phyloP scores from a whole-genome alignment of 352 stramenopile genomes.

The Phytophthora ohioensis region DNA sequence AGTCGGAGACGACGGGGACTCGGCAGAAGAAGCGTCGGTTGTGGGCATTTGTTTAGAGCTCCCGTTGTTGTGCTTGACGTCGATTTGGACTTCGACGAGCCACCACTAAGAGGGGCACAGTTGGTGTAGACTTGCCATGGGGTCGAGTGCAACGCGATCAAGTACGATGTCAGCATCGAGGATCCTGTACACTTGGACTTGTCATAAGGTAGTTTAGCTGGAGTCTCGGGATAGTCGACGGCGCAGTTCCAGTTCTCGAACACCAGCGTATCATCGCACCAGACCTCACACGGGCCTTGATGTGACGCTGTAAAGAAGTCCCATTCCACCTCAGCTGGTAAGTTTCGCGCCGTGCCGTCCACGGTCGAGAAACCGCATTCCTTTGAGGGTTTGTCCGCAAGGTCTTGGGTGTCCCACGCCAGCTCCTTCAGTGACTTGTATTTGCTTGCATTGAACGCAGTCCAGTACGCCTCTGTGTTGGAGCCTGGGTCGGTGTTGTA shows the following conservation, averaged over 20 bases:
- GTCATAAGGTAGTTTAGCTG: conserved; percentile 53
- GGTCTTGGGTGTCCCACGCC: conserved; percentile 30
- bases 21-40: not conserved
- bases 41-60: not conserved
- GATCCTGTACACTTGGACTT: conserved; percentile 48
- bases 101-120: conserved; percentile 20
- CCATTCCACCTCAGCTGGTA: conserved; percentile 50
- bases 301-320: conserved; percentile 47
- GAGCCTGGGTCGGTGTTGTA: conserved; percentile 38
- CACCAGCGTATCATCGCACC: conserved; percentile 56
- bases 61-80: not conserved
- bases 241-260: conserved; percentile 64
- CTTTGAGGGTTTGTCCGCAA: conserved; percentile 19
- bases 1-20: not conserved
- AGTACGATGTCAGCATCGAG: conserved; percentile 51
- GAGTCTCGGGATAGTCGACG: conserved; percentile 40
- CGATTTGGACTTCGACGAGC: not conserved
- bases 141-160: conserved; percentile 45
- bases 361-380: conserved; percentile 32
- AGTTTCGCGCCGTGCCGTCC: conserved; percentile 29
- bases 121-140: conserved; percentile 58
- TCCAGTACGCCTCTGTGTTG: conserved; percentile 38
- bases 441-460: conserved; percentile 36
- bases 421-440: conserved; percentile 42
- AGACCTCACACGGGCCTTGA: conserved; percentile 64